These are phyloP conservation scores for Grosmannia serpens DNA, from an alignment of 2,329 filamentous ascomycete genomes.

Conservation along the genomic window DNA sequence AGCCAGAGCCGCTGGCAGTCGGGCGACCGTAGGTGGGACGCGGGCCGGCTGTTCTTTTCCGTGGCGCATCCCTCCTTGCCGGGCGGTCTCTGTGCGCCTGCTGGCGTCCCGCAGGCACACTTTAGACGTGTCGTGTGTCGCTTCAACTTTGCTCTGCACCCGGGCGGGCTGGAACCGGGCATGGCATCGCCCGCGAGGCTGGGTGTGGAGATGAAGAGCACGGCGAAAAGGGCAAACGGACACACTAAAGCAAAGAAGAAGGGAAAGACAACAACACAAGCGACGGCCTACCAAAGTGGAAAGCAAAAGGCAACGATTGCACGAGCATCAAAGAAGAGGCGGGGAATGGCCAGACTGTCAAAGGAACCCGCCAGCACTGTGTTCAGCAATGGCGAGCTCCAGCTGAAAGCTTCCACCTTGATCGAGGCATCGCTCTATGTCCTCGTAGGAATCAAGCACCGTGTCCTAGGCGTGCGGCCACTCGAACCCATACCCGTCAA, in stretches of 20 bases:
- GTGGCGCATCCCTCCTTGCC: constrained; percentile 7
- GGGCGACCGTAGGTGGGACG: background rate
- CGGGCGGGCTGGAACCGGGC: background rate
- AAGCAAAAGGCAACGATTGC: background rate
- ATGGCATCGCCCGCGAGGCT: background rate
- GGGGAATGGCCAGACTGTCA: background rate
- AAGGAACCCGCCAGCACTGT: background rate
- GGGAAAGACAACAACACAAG: background rate
- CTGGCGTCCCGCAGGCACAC: constrained; percentile 8
- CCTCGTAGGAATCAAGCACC: constrained; percentile 5
- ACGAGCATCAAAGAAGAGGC: background rate
- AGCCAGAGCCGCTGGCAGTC: background rate
- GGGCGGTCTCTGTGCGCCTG: constrained; percentile 6
- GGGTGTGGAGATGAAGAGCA: background rate
- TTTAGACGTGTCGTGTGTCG: constrained; percentile 8
- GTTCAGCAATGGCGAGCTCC: background rate
- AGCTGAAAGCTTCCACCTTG: background rate
- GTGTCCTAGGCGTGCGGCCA: constrained; percentile 1
- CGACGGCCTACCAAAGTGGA: background rate
- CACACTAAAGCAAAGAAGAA: background rate
- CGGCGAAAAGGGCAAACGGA: background rate
- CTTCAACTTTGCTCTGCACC: constrained; percentile 3
- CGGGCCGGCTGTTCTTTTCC: background rate
- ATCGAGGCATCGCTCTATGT: constrained; percentile 5
- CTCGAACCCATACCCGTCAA: background rate